Evolutionary conservation across 2,329 filamentous ascomycete species (phyloP), one percentile per base, ranked within the genome.

Genomic region (Dryadomyces quercivorus): DNA sequence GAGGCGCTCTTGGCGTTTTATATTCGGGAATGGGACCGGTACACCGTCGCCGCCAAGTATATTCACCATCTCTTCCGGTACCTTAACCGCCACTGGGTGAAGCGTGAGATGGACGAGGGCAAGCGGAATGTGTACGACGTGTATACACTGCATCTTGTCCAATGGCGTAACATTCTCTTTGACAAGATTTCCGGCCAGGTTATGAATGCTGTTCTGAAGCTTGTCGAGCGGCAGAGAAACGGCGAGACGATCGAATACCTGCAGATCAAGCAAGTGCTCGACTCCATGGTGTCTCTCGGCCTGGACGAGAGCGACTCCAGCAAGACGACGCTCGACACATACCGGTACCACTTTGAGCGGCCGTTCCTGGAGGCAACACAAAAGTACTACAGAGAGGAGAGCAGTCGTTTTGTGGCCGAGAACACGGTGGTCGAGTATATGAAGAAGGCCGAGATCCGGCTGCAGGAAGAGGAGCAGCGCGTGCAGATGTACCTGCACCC

Each of bases 351-450:
- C 71, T 98, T 98, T 65, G 92, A 98, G 72, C 82, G 80, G 63
- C 93, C 94, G 0, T 98, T 96, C 77, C 78, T 98, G 52, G 77
- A 78, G 6, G 88, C 90, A 3, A 98, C 93, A 10, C 82, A 80
- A 62, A 72, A 77, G 34, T 98, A 95, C 72, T 98, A 98, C 68
- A 78, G 89, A 62, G 84, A 86, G 48, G 94, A 98, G 68, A 97
- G 93, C 20, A 88, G 89, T 63, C 86, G 90, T 59, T 98, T 98
- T 66, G 82, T 98, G 38, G 88, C 90, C 12, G 92, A 97, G 69
- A 98, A 98, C 67, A 95, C 87, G 59, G 90, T 98, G 4, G 91
- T 98, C 38, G 93, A 98, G 66, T 98, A 97, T 72, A 97, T 98
- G 93, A 97, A 97, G 76, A 98, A 98, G 78, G 94, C 93, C 0